A percentile compares a stretch with the other conserved stretches of the same genome.
Evolutionary conservation across 768 basidiomycete species (phyloP).

Genomic region (Daedaleopsis nitida): DNA sequence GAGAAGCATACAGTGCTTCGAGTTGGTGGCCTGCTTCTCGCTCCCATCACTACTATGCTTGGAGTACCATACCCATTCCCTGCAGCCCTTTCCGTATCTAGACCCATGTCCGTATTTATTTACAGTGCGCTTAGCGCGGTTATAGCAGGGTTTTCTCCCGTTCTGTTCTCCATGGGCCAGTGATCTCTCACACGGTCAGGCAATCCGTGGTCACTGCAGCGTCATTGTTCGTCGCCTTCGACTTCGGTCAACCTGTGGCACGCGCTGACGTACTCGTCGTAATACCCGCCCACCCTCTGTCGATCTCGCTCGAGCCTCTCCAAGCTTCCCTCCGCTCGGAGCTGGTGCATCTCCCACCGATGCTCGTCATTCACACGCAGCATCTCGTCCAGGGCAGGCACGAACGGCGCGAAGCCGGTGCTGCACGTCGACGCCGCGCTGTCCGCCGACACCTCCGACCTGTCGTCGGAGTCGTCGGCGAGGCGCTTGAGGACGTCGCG

Average conservation of each 20-base stretch:
- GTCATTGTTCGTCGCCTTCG: not conserved
- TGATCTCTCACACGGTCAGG: no score
- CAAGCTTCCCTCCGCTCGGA: not conserved
- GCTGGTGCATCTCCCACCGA: not conserved
- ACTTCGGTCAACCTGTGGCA: not conserved
- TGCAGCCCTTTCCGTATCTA: no score
- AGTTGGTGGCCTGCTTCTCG: no score
- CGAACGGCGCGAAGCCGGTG: not conserved
- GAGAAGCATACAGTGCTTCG: no score
- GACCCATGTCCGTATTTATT: no score
- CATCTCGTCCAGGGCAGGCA: not conserved
- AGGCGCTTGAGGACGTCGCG: not conserved
- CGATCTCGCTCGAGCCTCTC: not conserved
- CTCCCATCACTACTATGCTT: no score
- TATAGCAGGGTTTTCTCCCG: no score
- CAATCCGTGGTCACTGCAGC: no score
- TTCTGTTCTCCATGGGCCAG: no score
- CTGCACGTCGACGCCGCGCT: not conserved
- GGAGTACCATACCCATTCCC: no score
- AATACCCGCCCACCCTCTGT: not conserved
- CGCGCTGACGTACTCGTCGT: not conserved
- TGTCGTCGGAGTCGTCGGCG: not conserved
- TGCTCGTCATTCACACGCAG: not conserved
- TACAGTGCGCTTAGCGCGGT: no score
- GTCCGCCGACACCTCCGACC: not conserved